Evolutionary conservation across 2,329 filamentous ascomycete genomes (phyloP), one percentile per base, ranked within the genome.

Genomic region (Aureobasidium subglaciale): DNA sequence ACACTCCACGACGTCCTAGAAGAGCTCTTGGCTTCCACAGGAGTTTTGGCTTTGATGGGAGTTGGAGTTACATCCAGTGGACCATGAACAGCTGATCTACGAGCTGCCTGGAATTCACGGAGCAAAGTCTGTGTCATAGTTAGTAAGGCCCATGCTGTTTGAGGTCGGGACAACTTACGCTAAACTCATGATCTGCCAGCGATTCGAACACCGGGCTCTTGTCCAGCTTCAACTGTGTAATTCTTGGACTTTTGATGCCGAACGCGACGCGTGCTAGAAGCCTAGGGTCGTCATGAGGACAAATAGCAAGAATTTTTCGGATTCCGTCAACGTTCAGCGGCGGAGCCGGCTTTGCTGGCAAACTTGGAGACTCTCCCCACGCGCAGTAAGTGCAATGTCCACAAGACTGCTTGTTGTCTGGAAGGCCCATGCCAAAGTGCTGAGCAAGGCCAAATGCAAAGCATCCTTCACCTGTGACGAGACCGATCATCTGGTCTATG

Each of bases 261-360:
- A 84, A 85, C 0, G 81, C 82, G 4, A 85, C 68, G 18, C 78
- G 73, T 0, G 83, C 80, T 25, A 85, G 68, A 59, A 83, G 79
- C 11, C 82, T 67, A 2, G 82, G 73, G 63, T 86, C 82, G 43
- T 85, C 78, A 2, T 79, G 71, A 1, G 76, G 73, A 0, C 67
- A 61, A 11, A 77, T 75, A 0, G 65, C 70, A 0, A 65, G 58
- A 1, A 85, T 67, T 1, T 62, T 64, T 6, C 65, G 56, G 43
- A 84, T 76, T 0, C 69, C 69, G 0, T 57, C 57, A 0, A 61
- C 55, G 55, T 81, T 68, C 15, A 71, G 69, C 0, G 67, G 67
- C 8, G 71, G 68, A 25, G 70, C 71, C 0, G 70, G 63, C 0
- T 76, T 70, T 10, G 78, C 64, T 66, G 56, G 10, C 70, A 65